phyloP scores from a whole-genome alignment of 1,284 basidiomycete genomes.

The Athelia sp. region DNA sequence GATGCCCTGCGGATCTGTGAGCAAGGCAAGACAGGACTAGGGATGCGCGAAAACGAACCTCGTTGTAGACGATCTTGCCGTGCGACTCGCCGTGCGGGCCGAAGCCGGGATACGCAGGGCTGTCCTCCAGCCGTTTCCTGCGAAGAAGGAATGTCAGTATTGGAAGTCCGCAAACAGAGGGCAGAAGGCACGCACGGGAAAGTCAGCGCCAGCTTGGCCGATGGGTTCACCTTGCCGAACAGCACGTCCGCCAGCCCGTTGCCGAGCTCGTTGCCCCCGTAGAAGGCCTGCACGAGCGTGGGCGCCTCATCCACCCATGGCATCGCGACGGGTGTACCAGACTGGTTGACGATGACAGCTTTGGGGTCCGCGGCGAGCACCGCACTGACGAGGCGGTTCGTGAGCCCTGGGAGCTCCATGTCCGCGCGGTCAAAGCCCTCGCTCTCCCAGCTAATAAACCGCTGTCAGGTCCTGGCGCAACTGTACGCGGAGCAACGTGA shows the following conservation, averaged over 20 bases:
- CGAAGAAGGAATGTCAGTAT: background rate
- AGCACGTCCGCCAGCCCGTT: constrained; percentile 47
- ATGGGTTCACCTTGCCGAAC: constrained; percentile 50
- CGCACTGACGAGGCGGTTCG: constrained; percentile 43
- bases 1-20: constrained; percentile 23
- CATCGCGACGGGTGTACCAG: constrained; percentile 43
- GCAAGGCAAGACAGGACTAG: background rate
- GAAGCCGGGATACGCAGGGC: constrained; percentile 35
- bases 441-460: constrained; percentile 35
- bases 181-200: constrained; percentile 32
- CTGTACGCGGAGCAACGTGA: background rate
- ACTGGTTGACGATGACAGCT: constrained; percentile 51
- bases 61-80: constrained; percentile 37
- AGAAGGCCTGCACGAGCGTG: constrained; percentile 49
- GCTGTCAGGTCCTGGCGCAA: background rate
- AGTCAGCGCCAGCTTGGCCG: constrained; percentile 42
- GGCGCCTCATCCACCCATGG: constrained; percentile 43
- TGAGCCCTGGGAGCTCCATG: constrained; percentile 40
- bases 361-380: constrained; percentile 45
- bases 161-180: background rate
- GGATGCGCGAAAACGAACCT: constrained; percentile 22
- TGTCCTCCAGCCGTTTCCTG: constrained; percentile 38
- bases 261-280: constrained; percentile 53
- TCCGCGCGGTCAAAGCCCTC: constrained; percentile 40
- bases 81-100: constrained; percentile 32